A percentile compares a stretch with the other conserved stretches of the same genome.
Evolutionary conservation across 2,329 filamentous ascomycete genomes (phyloP).

Genomic region (Cordyceps fumosorosea): DNA sequence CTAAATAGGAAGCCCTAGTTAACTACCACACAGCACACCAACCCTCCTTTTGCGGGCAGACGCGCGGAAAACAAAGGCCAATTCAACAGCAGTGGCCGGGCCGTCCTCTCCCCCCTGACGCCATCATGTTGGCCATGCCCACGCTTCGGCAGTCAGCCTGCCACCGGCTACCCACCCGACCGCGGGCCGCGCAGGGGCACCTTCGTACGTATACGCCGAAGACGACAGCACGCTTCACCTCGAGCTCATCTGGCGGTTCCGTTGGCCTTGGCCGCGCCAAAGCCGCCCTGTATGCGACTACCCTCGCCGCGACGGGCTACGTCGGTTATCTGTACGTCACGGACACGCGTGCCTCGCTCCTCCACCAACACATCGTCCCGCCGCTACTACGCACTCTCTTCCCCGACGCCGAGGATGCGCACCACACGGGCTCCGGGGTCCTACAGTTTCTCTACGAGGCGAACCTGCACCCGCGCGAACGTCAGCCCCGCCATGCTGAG

Average conservation of each 20-base stretch:
- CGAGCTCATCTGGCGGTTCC: conserved; percentile 24
- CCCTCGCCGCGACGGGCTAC: conserved; percentile 35
- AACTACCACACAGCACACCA: neutral
- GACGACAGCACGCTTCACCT: conserved; percentile 13
- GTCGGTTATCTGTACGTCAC: conserved; percentile 62
- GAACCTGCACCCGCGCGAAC: conserved; percentile 75
- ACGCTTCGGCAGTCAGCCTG: conserved; percentile 6
- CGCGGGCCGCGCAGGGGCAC: neutral
- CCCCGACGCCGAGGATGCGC: conserved; percentile 84
- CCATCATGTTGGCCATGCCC: conserved; percentile 3
- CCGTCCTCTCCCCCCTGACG: neutral
- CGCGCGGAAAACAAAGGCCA: neutral
- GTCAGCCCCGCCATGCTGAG: conserved; percentile 39
- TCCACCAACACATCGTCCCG: conserved; percentile 62
- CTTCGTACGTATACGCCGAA: neutral
- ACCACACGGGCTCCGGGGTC: conserved; percentile 66
- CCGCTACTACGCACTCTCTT: conserved; percentile 59
- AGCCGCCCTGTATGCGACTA: conserved; percentile 33
- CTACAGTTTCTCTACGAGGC: conserved; percentile 68
- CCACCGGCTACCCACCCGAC: conserved; percentile 3
- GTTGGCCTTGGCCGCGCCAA: conserved; percentile 27
- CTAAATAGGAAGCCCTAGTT: neutral
- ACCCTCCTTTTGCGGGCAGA: neutral
- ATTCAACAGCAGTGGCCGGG: neutral
- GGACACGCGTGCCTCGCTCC: conserved; percentile 60